Conservation (phyloP, 2,329 filamentous ascomycete genomes). For the Talaromyces marneffei region DNA sequence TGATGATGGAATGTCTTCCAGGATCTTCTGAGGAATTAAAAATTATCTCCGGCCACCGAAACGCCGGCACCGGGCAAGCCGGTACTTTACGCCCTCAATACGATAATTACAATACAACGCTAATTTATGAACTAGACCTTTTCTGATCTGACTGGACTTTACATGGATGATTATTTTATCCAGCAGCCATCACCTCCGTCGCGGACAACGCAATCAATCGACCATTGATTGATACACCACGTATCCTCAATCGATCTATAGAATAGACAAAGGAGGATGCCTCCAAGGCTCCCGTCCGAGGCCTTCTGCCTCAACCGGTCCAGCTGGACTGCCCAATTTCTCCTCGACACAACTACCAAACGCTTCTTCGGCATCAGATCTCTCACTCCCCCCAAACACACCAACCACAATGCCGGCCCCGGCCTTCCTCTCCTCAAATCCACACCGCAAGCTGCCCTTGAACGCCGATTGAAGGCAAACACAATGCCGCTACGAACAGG, state of each 20-base stretch:
- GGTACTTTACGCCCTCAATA: not conserved
- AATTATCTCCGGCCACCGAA: conserved; percentile 2
- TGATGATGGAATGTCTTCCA: not conserved
- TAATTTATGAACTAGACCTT: not conserved
- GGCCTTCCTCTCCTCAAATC: conserved; percentile 49
- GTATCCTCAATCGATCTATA: conserved; percentile 7
- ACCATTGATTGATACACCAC: not conserved
- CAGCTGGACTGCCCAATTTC: conserved; percentile 23
- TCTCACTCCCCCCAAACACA: conserved; percentile 48
- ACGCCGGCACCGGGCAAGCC: not conserved
- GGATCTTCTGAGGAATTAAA: not conserved
- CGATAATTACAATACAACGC: not conserved
- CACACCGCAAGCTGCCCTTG: conserved; percentile 54
- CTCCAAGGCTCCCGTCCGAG: conserved; percentile 17
- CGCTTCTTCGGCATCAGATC: conserved; percentile 51
- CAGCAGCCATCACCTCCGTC: not conserved
- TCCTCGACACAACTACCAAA: conserved; percentile 22
- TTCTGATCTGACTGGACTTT: not conserved
- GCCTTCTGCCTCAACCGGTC: conserved; percentile 27
- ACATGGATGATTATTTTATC: conserved; percentile 4
- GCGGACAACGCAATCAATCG: not conserved
- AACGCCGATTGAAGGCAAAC: conserved; percentile 47
- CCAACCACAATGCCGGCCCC: conserved; percentile 50
- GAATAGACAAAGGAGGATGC: conserved; percentile 1
- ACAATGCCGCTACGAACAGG: conserved; percentile 67